Conservation (phyloP, 768 basidiomycete species). For the Grammothele lineata region DNA sequence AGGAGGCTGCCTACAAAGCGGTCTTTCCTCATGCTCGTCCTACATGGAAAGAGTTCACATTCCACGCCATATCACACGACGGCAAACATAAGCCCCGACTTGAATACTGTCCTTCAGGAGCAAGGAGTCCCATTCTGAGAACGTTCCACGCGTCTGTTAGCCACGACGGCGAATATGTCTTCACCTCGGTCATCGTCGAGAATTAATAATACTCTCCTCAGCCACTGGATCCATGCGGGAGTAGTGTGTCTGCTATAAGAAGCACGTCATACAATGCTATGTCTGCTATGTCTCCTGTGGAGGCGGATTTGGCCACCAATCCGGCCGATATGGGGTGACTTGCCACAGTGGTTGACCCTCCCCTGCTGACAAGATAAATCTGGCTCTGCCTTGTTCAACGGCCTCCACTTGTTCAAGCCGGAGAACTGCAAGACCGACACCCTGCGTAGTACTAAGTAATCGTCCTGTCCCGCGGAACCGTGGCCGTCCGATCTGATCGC, state of each 20-base stretch:
- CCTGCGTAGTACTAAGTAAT: constrained; percentile 53
- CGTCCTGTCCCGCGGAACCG: constrained; percentile 68
- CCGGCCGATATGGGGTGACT: constrained; percentile 42
- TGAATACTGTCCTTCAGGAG: constrained; percentile 17
- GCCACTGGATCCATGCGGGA: neutral
- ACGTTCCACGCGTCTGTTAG: constrained; percentile 67
- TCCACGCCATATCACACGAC: constrained; percentile 24
- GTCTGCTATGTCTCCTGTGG: neutral
- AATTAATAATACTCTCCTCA: neutral
- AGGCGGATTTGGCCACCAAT: constrained; percentile 50
- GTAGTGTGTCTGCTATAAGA: neutral
- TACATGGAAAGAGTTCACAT: constrained; percentile 69
- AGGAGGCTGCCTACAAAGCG: constrained; percentile 87
- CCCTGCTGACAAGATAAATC: constrained; percentile 31
- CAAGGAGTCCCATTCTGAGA: constrained; percentile 30
- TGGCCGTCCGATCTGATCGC: constrained; percentile 12
- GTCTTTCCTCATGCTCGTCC: constrained; percentile 57
- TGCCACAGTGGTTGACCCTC: constrained; percentile 32
- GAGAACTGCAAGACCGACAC: constrained; percentile 74
- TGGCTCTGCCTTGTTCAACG: constrained; percentile 43
- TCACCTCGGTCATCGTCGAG: constrained; percentile 65
- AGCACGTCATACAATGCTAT: neutral
- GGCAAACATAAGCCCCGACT: constrained; percentile 48
- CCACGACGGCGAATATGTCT: constrained; percentile 78
- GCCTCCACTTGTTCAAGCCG: constrained; percentile 72